Evolutionary conservation across 805 yeast species (phyloP), one percentile per base, ranked within the genome.

Genomic region (Candida pseudofarinosa): DNA sequence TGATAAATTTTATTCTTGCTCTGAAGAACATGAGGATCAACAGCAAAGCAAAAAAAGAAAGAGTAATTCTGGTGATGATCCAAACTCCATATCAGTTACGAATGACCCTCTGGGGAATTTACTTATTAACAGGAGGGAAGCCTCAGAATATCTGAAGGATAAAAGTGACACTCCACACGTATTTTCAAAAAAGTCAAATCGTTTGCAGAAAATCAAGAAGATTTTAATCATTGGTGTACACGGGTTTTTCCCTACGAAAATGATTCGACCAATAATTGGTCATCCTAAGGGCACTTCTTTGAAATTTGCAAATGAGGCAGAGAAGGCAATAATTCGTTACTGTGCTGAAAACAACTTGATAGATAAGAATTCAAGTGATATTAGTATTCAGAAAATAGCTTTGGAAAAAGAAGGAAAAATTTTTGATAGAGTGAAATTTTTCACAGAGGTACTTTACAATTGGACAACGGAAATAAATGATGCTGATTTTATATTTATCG

Each of bases 211-310:
- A 33, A 64, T 77, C 42, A 76, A 77, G 44, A 79, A 81, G 48
- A 86, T 86, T 0, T 74, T 91, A 23, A 84, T 93, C 30, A 80
- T 91, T 45, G 99, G 99, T 0, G 90, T 91, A 1, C 99, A 91
- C 65, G 99, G 99, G 0, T 91, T 90, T 56, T 91, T 93, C 67
- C 99, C 99, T 0, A 85, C 88, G 1, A 79, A 77, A 48, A 81
- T 88, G 74, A 71, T 93, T 51, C 67, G 99, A 40, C 89, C 96
- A 0, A 56, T 91, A 13, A 81, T 91, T 40, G 99, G 99, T 2
- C 89, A 90, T 48, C 99, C 99, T 3, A 93, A 95, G 16, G 99
- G 99, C 0, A 91, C 99, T 0, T 91, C 98, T 0, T 73, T 84
- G 37, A 84, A 85, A 58, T 93, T 91, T 63, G 88, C 96, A 28